phyloP scores from a whole-genome alignment of 129 eudicot genomes.

The carrot (Daucus carota) region DNA sequence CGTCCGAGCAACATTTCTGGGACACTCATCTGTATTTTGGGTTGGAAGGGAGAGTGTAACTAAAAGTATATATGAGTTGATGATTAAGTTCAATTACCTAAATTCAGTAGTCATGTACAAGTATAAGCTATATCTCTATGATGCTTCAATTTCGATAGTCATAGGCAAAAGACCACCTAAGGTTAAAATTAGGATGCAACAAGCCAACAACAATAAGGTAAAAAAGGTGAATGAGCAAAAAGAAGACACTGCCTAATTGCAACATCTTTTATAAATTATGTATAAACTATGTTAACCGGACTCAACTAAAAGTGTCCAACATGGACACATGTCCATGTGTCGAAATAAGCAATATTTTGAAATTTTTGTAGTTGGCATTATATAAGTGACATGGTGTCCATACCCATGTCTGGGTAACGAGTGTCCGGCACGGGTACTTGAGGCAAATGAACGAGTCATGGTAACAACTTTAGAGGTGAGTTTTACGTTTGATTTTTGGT shows the following conservation, averaged over 20 bases:
- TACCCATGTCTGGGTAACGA: no score
- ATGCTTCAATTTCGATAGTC: neutral
- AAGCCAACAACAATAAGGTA: no score
- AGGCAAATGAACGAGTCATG: no score
- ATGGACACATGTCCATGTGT: no score
- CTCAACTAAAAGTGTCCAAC: no score
- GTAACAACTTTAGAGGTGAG: no score
- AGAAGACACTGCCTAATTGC: neutral
- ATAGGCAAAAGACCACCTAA: neutral
- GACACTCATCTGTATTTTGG: neutral
- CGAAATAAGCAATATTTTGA: no score
- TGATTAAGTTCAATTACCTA: neutral
- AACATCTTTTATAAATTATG: neutral
- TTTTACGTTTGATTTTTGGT: neutral
- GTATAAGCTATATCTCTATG: neutral
- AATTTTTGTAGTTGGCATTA: no score
- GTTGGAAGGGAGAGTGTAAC: neutral
- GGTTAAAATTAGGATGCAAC: neutral
- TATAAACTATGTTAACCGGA: no score
- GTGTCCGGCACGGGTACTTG: no score
- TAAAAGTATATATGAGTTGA: neutral
- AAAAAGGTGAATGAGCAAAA: neutral
- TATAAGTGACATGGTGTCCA: no score
- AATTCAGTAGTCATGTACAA: neutral
- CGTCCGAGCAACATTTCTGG: neutral